Evolutionary conservation across 2,329 filamentous ascomycete species (phyloP).

Genomic region (Immersiporthe knoxdaviesiana): DNA sequence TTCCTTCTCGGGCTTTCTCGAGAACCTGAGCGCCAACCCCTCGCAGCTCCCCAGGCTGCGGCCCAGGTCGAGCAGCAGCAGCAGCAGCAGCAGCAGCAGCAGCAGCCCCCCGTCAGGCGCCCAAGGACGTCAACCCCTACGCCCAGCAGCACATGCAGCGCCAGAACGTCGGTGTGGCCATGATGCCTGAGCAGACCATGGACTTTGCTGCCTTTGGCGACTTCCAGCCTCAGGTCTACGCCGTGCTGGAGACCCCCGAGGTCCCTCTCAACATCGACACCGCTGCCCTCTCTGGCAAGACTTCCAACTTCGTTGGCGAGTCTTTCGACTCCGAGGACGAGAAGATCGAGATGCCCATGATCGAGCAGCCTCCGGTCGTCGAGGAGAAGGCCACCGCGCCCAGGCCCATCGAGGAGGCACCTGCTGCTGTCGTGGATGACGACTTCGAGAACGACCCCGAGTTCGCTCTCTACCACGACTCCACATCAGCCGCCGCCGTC

Average conservation of each 20-base stretch:
- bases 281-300: slow-evolving; percentile 72
- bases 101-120: slow-evolving; percentile 49
- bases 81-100: no score
- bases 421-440: slow-evolving; percentile 46
- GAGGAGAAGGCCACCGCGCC: slow-evolving; percentile 38
- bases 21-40: slow-evolving; percentile 67
- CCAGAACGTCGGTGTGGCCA: slow-evolving; percentile 77
- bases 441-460: slow-evolving; percentile 66
- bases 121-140: slow-evolving; percentile 70
- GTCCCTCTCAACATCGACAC: slow-evolving; percentile 60
- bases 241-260: slow-evolving; percentile 71
- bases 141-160: slow-evolving; percentile 58
- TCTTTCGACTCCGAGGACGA: slow-evolving; percentile 51
- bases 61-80: slow-evolving; percentile 42
- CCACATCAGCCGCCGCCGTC: slow-evolving; percentile 35
- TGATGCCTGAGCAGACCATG: slow-evolving; percentile 78
- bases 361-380: slow-evolving; percentile 49
- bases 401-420: slow-evolving; percentile 36
- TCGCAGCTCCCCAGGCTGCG: slow-evolving; percentile 44
- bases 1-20: slow-evolving; percentile 81
- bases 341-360: slow-evolving; percentile 59
- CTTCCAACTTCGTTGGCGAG: slow-evolving; percentile 56
- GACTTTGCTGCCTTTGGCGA: slow-evolving; percentile 73
- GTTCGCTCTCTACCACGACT: slow-evolving; percentile 63
- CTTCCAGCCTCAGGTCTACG: slow-evolving; percentile 73